A percentile compares a stretch with the other conserved stretches of the same genome.
Evolutionary conservation across 2,329 filamentous ascomycete genomes (phyloP).

Genomic region (Thelonectria discophora): DNA sequence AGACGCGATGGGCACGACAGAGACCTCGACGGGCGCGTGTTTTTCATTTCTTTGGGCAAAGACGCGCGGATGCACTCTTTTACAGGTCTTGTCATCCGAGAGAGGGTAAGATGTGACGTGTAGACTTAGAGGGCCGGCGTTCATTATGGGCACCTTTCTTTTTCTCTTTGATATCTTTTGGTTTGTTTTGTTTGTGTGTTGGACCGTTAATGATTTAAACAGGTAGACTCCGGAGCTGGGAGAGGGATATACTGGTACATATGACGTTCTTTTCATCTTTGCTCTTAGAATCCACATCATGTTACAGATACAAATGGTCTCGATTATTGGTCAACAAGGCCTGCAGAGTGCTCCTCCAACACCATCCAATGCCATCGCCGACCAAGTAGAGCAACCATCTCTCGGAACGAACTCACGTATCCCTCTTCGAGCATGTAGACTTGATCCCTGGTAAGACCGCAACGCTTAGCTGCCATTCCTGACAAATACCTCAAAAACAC

Average conservation of each 20-base stretch:
- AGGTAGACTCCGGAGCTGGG: constrained; percentile 30
- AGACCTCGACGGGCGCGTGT: too few species aligned
- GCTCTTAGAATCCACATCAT: constrained; percentile 27
- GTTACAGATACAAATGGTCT: constrained; percentile 26
- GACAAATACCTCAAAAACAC: too few species aligned
- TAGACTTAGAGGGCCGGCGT: constrained; percentile 43
- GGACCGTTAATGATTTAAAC: constrained; percentile 24
- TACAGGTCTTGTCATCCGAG: neutral
- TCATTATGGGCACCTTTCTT: constrained; percentile 17
- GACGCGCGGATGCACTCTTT: neutral
- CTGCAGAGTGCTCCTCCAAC: constrained; percentile 10
- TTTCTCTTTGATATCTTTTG: too few species aligned
- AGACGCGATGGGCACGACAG: too few species aligned
- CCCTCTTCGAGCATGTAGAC: too few species aligned
- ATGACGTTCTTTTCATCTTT: constrained; percentile 11
- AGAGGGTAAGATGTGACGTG: constrained; percentile 38
- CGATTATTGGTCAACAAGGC: too few species aligned
- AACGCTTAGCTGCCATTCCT: too few species aligned
- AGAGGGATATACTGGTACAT: constrained; percentile 17
- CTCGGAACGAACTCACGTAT: neutral
- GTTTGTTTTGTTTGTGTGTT: constrained; percentile 7
- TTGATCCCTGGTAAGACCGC: neutral
- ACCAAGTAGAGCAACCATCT: constrained; percentile 2
- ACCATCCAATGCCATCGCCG: neutral
- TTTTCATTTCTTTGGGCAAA: neutral